Percentiles rank a stretch among this genome's conserved stretches.
Evolutionary conservation across 441 rosid genomes (phyloP).

Genomic region (Theobroma grandiflorum): DNA sequence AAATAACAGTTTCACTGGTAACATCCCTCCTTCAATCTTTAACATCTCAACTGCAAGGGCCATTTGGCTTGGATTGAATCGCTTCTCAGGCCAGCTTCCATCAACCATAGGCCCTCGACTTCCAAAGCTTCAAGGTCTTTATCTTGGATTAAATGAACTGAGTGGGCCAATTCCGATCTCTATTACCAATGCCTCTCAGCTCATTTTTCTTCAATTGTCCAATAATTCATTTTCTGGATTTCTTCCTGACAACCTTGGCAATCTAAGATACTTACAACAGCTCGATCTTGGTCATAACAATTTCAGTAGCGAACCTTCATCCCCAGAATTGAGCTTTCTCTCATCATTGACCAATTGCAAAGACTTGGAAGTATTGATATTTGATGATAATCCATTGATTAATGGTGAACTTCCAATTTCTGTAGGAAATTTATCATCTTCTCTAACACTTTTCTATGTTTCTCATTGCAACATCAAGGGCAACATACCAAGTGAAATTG

Average conservation of each 20-base stretch:
- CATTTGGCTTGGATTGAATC: not conserved
- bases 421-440: not conserved
- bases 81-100: not conserved
- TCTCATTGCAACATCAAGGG: conserved; percentile 16
- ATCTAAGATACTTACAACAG: not conserved
- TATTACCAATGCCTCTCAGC: not conserved
- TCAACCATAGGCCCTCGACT: not conserved
- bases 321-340: not conserved
- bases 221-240: not conserved
- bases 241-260: not conserved
- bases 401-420: not conserved
- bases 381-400: not conserved
- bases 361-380: not conserved
- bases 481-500: not conserved
- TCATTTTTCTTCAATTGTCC: not conserved
- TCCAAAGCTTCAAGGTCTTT: not conserved
- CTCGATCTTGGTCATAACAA: not conserved
- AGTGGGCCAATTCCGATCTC: not conserved
- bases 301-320: not conserved
- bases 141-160: not conserved
- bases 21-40: not conserved
- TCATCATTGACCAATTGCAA: not conserved
- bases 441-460: not conserved
- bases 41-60: not conserved
- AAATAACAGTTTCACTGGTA: not conserved